phyloP scores from a whole-genome alignment of 2,329 filamentous ascomycete species.

The Ophiognomonia clavigignenti-juglandacearum region DNA sequence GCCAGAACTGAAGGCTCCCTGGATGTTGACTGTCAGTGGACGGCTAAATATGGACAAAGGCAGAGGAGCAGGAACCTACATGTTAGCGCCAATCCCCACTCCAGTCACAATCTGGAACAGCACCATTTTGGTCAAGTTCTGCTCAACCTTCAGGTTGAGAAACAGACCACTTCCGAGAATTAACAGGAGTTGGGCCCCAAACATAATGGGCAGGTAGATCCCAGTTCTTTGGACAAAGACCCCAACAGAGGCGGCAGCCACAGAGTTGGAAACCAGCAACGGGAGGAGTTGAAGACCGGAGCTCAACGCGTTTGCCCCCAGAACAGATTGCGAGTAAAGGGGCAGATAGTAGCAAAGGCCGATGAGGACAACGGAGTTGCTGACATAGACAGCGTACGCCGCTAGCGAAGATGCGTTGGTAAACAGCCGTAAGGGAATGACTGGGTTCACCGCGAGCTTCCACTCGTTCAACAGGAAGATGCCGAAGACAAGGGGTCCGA shows the following conservation, averaged over 20 bases:
- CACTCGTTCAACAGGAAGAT: slow-evolving; percentile 71
- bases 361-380: slow-evolving; percentile 71
- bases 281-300: slow-evolving; percentile 73
- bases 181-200: slow-evolving; percentile 52
- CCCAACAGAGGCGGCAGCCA: slow-evolving; percentile 55
- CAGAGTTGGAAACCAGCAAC: slow-evolving; percentile 61
- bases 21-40: slow-evolving; percentile 35
- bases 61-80: background rate
- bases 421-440: slow-evolving; percentile 74
- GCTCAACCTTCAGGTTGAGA: slow-evolving; percentile 54
- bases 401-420: slow-evolving; percentile 59
- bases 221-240: slow-evolving; percentile 60
- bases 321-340: slow-evolving; percentile 76
- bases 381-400: slow-evolving; percentile 61
- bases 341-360: slow-evolving; percentile 69
- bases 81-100: slow-evolving; percentile 46
- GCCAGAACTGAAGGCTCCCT: slow-evolving; percentile 67
- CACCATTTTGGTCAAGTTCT: slow-evolving; percentile 52
- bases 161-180: slow-evolving; percentile 61
- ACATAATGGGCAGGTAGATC: slow-evolving; percentile 58
- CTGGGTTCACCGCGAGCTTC: slow-evolving; percentile 68
- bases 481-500: slow-evolving; percentile 58
- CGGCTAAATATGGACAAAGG: background rate
- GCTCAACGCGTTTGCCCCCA: slow-evolving; percentile 62
- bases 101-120: slow-evolving; percentile 60